These are phyloP conservation scores for Pisolithus orientalis DNA, from an alignment of 768 basidiomycete species.

Conservation along the genomic window DNA sequence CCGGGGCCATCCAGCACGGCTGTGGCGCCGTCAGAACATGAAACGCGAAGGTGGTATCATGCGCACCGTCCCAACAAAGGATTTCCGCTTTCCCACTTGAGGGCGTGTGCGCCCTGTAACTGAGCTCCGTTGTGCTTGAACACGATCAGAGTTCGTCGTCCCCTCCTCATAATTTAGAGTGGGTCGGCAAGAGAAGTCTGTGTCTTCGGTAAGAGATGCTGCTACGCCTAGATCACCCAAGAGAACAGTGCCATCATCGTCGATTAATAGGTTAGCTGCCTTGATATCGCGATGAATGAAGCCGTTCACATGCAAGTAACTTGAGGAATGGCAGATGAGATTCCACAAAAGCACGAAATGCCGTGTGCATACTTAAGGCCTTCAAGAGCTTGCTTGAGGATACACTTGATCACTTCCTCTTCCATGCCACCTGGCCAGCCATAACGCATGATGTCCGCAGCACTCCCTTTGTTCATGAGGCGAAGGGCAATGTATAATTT, in stretches of 20 bases:
- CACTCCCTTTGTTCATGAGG: constrained; percentile 85
- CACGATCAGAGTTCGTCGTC: constrained; percentile 31
- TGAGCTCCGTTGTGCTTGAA: constrained; percentile 5
- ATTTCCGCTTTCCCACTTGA: constrained; percentile 71
- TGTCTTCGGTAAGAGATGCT: constrained; percentile 70
- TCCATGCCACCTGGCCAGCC: constrained; percentile 87
- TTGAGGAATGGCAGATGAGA: constrained; percentile 18
- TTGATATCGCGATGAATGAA: constrained; percentile 94
- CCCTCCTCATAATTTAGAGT: constrained; percentile 17
- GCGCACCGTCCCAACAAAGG: constrained; percentile 86
- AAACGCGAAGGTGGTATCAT: neutral
- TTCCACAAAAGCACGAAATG: constrained; percentile 1
- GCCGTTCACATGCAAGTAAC: constrained; percentile 84
- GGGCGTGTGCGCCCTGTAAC: constrained; percentile 27
- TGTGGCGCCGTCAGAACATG: constrained; percentile 16
- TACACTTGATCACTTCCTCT: constrained; percentile 82
- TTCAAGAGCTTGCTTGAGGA: constrained; percentile 77
- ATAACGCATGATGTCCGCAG: constrained; percentile 78
- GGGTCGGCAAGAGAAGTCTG: constrained; percentile 31
- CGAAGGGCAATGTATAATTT: constrained; percentile 83
- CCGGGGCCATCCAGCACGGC: constrained; percentile 98
- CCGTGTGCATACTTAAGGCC: constrained; percentile 72
- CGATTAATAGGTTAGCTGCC: constrained; percentile 88
- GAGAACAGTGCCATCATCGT: constrained; percentile 85
- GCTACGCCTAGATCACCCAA: constrained; percentile 92